Conservation (phyloP, 306 rosid species). For the Betula pendula region DNA sequence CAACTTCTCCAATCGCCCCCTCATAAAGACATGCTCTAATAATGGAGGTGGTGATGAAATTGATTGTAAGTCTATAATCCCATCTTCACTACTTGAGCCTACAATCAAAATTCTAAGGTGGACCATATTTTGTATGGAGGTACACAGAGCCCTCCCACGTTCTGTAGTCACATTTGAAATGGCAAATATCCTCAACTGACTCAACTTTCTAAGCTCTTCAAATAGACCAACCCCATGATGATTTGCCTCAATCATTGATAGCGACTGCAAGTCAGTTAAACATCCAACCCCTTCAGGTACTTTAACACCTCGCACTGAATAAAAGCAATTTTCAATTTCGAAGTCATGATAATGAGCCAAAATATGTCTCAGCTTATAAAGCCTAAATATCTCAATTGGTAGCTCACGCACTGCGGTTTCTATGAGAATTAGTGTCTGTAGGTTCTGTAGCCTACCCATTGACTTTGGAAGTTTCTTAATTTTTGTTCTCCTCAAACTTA, state of each 20-base stretch:
- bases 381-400: background rate
- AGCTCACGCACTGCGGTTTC: background rate
- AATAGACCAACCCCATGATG: background rate
- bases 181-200: background rate
- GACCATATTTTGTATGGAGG: slow-evolving; percentile 7
- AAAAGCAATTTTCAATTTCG: background rate
- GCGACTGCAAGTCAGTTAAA: background rate
- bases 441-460: background rate
- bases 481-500: background rate
- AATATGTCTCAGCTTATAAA: slow-evolving; percentile 3
- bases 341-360: background rate
- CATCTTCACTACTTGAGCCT: slow-evolving; percentile 9
- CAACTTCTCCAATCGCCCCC: slow-evolving; percentile 12
- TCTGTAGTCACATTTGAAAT: background rate
- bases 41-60: background rate
- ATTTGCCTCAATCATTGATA: background rate
- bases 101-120: slow-evolving; percentile 5
- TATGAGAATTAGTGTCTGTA: background rate
- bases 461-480: background rate
- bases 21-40: slow-evolving; percentile 2
- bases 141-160: background rate
- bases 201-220: background rate
- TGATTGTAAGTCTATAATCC: slow-evolving; percentile 11
- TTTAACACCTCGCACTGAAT: background rate
- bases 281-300: slow-evolving; percentile 13